Percentiles rank a stretch among this genome's conserved stretches.
phyloP scores from a whole-genome alignment of 176 grass and related monocot species.

The Saccharum spontaneum region DNA sequence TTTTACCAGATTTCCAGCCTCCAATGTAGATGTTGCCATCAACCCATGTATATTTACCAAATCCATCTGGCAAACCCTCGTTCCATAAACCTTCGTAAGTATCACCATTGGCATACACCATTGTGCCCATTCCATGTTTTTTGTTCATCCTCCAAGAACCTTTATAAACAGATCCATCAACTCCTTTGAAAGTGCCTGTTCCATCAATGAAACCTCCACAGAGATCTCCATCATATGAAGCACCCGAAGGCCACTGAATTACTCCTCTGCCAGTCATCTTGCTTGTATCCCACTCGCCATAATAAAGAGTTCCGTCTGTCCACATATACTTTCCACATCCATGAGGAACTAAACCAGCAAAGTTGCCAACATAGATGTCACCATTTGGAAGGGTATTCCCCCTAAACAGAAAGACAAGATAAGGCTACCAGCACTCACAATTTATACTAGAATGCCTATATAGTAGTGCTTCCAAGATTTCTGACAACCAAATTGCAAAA shows the following conservation, averaged over 20 bases:
- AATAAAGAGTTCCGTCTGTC: constrained; percentile 72
- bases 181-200: constrained; percentile 63
- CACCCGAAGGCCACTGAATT: constrained; percentile 73
- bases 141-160: constrained; percentile 92
- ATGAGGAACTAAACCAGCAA: constrained; percentile 73
- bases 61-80: constrained; percentile 84
- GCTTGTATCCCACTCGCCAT: constrained; percentile 81
- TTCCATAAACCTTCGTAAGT: constrained; percentile 88
- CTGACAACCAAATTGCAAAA: not conserved
- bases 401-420: constrained; percentile 33
- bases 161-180: constrained; percentile 70
- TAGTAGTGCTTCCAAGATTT: constrained; percentile 8
- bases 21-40: constrained; percentile 76
- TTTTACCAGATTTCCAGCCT: constrained; percentile 85
- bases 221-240: constrained; percentile 82
- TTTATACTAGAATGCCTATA: not conserved
- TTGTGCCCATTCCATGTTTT: constrained; percentile 85
- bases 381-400: constrained; percentile 75
- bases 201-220: constrained; percentile 90
- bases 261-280: constrained; percentile 79
- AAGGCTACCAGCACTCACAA: not conserved
- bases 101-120: constrained; percentile 74
- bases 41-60: constrained; percentile 79
- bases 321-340: constrained; percentile 86
- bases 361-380: constrained; percentile 80